Percentiles rank a stretch among this genome's conserved stretches.
phyloP scores from a whole-genome alignment of 305 asterid genomes.

The Rubia balearica region DNA sequence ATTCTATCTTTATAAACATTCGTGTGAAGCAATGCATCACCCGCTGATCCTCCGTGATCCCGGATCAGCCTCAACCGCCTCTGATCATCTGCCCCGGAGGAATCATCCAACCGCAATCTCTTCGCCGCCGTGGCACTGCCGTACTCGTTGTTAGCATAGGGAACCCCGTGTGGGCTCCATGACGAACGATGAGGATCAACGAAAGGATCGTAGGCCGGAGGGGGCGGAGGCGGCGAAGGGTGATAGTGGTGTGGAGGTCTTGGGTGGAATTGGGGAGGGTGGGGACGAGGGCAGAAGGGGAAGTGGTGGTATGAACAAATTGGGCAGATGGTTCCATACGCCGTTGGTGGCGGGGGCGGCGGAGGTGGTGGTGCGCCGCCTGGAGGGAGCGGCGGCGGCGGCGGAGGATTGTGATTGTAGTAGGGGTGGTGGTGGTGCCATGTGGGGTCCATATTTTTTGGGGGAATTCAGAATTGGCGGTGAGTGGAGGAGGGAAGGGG shows the following conservation, averaged over 20 bases:
- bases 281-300: slow-evolving; percentile 71
- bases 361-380: slow-evolving; percentile 23
- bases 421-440: slow-evolving; percentile 36
- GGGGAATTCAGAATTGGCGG: slow-evolving; percentile 3
- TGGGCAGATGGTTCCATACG: slow-evolving; percentile 47
- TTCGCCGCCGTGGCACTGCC: slow-evolving; percentile 45
- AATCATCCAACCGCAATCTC: slow-evolving; percentile 47
- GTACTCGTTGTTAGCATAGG: slow-evolving; percentile 27
- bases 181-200: slow-evolving; percentile 40
- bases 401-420: slow-evolving; percentile 2
- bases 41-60: slow-evolving; percentile 57
- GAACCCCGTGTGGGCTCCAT: slow-evolving; percentile 28
- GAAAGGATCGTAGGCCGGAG: slow-evolving; percentile 46
- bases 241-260: slow-evolving; percentile 32
- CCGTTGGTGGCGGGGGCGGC: slow-evolving; percentile 16
- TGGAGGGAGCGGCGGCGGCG: slow-evolving; percentile 12
- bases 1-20: slow-evolving; percentile 23
- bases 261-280: slow-evolving; percentile 44
- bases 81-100: slow-evolving; percentile 36
- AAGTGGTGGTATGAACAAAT: slow-evolving; percentile 67
- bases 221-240: slow-evolving; percentile 21
- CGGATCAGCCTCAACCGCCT: slow-evolving; percentile 73
- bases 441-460: slow-evolving; percentile 50
- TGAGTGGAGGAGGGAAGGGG: not conserved
- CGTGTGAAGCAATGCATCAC: not conserved